phyloP scores from a whole-genome alignment of 164 flowering plant genomes.

The Cinnamomum micranthum region DNA sequence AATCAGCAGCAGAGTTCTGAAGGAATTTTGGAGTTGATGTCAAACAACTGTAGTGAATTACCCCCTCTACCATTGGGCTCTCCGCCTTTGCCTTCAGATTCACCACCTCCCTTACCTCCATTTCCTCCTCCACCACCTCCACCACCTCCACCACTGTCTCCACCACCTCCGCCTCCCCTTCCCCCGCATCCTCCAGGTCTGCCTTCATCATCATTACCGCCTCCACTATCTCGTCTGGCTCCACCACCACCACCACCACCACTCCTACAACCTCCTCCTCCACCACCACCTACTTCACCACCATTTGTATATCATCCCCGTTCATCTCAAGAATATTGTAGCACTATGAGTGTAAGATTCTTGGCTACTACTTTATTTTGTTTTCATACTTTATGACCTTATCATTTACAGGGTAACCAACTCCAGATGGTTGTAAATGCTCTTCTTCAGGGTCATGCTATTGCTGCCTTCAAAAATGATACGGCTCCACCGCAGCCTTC shows the following conservation, averaged over 20 bases:
- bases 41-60: conserved; percentile 24
- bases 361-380: background rate
- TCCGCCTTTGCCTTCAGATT: conserved; percentile 62
- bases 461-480: conserved; percentile 37
- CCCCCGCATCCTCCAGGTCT: conserved; percentile 25
- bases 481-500: conserved; percentile 44
- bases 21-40: conserved; percentile 23
- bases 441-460: conserved; percentile 44
- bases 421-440: conserved; percentile 38
- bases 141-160: conserved; percentile 23
- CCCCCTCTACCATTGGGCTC: conserved; percentile 58
- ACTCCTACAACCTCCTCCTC: conserved; percentile 12
- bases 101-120: conserved; percentile 22
- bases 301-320: conserved; percentile 38
- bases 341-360: conserved; percentile 42
- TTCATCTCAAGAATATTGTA: conserved; percentile 41
- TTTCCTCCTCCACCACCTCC: conserved; percentile 30
- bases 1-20: conserved; percentile 23
- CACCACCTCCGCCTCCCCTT: conserved; percentile 20
- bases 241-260: too few relatives aligned
- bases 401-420: conserved; percentile 45
- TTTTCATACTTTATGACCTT: background rate
- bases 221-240: too few relatives aligned
- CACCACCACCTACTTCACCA: conserved; percentile 33
- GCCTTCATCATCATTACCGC: conserved; percentile 19